Evolutionary conservation across 805 yeast species (phyloP), one percentile per base, ranked within the genome.

Genomic region (Pichia scutulata): DNA sequence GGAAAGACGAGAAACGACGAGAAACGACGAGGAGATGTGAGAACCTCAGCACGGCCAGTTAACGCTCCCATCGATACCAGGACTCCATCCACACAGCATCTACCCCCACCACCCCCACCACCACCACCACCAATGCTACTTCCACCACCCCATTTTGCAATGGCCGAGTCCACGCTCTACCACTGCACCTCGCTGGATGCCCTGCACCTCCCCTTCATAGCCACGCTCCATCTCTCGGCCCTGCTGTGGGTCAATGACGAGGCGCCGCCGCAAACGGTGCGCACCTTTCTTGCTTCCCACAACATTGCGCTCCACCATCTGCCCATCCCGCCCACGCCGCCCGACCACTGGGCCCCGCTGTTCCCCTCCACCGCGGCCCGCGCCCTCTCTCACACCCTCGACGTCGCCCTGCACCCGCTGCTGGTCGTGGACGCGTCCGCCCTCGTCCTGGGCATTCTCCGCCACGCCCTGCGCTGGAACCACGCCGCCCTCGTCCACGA

Each of bases 61-160:
- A n/a, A n/a, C n/a, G n/a, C n/a, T n/a, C n/a, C n/a, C n/a, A n/a
- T n/a, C n/a, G n/a, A n/a, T n/a, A n/a, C n/a, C n/a, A n/a, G n/a
- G n/a, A n/a, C n/a, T n/a, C n/a, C n/a, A n/a, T n/a, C n/a, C 26
- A 24, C 26, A 24, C 26, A 6, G 8, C 26, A 24, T 6, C 26
- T 8, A 24, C 9, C 30, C 7, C 30, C 36, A 14, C 18, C 7
- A 30, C 36, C 36, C 13, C 18, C 36, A 30, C 18, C 5, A 16
- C 36, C 36, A 30, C 18, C 36, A 30, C 36, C 21, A n/a, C 25
- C 22, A n/a, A 89, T 89, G 97, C 72, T 89, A 30, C 87, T 90
- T 0, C 95, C 96, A 1, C 98, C 99, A 1, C 92, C 89, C 45
- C 87, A 86, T 63, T 93, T 86, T 70, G 96, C 96, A 0, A 73